Base-by-base conservation (phyloP, 1,139 yeast species). In the Geotrichum restrictum region DNA sequence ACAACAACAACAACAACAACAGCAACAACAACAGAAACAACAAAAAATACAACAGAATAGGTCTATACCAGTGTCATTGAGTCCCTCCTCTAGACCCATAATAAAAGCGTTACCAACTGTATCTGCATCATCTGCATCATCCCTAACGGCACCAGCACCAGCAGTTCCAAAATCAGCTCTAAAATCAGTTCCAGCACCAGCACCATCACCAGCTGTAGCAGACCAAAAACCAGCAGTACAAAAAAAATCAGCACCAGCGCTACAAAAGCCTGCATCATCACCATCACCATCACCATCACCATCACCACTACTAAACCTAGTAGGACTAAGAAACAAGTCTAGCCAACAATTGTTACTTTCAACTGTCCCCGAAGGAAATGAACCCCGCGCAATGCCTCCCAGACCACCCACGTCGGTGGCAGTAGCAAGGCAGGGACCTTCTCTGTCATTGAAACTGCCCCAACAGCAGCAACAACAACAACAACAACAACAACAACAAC, bases 351-450 rank as follows among this genome's bases (percentile, higher is more conserved):
- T n/a, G n/a, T n/a, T n/a, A 24, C 29, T 24, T 24, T 24, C 29
- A 24, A 5, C 29, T 5, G 8, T 8, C 5, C 29, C 29, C 29
- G 8, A 8, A 24, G 29, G 29, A 5, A 38, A 39, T 39, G 49
- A 38, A 19, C 48, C 37, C 5, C 27, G 45, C 22, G 36, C n/a
- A 14, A 49, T 49, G 53, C 49, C 53, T 16, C 49, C 53, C 10
- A 39, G 53, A 32, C 53, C 53, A 18, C 53, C 53, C 13, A 31
- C 45, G 33, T 14, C 29, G 5, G 42, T 41, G n/a, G n/a, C n/a
- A n/a, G n/a, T n/a, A n/a, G n/a, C n/a, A 21, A 41, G 47, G 41
- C 33, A 46, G 11, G 18, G 21, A 34, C 45, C 51, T 18, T 11
- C 39, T 6, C 43, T 29, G n/a, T 8, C 19, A 8, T 11, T 10